Conservation (phyloP, 805 yeast species). For the Kockiozyma suomiensis region DNA sequence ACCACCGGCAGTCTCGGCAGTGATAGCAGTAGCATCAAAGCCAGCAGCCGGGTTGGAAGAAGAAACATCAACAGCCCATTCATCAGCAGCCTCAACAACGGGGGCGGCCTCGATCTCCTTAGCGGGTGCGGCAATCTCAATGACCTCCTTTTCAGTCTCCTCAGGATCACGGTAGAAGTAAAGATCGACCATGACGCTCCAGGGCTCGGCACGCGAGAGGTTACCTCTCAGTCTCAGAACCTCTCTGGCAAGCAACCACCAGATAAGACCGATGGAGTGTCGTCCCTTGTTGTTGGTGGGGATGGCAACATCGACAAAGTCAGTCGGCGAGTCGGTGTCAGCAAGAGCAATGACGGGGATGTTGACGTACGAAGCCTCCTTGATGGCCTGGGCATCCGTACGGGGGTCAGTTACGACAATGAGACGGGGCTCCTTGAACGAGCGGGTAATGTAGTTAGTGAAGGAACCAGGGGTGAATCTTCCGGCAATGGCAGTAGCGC, state of each 20-base stretch:
- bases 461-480: slow-evolving; percentile 99
- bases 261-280: slow-evolving; percentile 99
- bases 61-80: slow-evolving; percentile 48
- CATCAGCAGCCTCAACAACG: slow-evolving; percentile 64
- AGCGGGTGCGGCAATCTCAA: slow-evolving; percentile 64
- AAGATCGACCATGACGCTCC: slow-evolving; percentile 99
- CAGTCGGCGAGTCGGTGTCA: slow-evolving; percentile 98
- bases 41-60: slow-evolving; percentile 60
- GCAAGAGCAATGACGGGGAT: slow-evolving; percentile 99
- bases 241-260: slow-evolving; percentile 99
- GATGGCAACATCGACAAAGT: slow-evolving; percentile 98
- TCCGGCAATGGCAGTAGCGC: slow-evolving; percentile 99
- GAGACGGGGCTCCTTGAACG: slow-evolving; percentile 99
- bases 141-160: slow-evolving; percentile 84
- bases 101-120: slow-evolving; percentile 67
- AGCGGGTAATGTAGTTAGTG: slow-evolving; percentile 99
- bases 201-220: slow-evolving; percentile 91
- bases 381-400: slow-evolving; percentile 99
- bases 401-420: slow-evolving; percentile 99
- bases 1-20: slow-evolving; percentile 35
- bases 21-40: slow-evolving; percentile 53
- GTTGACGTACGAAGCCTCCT: slow-evolving; percentile 99
- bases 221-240: slow-evolving; percentile 98
- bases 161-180: slow-evolving; percentile 99
- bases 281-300: slow-evolving; percentile 99